Base-by-base conservation (phyloP, 2,329 filamentous ascomycete species). In the Pseudogymnoascus sp. region DNA sequence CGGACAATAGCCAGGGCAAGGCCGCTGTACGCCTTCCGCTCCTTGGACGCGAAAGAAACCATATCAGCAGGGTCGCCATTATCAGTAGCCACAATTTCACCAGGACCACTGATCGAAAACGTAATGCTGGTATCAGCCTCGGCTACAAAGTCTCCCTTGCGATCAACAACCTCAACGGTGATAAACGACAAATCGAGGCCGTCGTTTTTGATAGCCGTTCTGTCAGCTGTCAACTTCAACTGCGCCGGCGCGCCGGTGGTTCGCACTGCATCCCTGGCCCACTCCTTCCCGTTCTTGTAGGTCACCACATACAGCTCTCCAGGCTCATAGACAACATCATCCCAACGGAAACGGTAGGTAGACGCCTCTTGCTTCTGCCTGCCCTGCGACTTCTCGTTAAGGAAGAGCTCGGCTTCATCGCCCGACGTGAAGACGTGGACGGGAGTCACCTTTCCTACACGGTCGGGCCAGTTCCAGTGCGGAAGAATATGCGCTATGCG, bases 391-490 rank as follows among this genome's bases (percentile, higher is more conserved):
- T 74, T 66, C 2, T 77, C 79, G 61, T 83, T 84, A 7, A 84
- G 66, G 64, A 83, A 84, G 1, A 84, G 69, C 71, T 84, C 81
- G 2, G 80, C 82, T 65, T 82, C 79, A 64, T 83, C 79, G 2
- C 72, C 81, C 0, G 77, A 72, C 0, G 79, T 75, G 65, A 82
- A 83, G 0, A 82, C 80, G 65, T 84, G 81, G 0, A 84, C 80
- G 0, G 81, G 81, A 2, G 81, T 84, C 0, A 77, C 72, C 62
- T 76, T 64, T 1, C 79, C 79, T 0, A 74, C 73, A 0, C 80
- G 72, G 11, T 78, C 76, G 0, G 79, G 77, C 80, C 80, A 84
- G n/a, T 74, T 82, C 82, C 82, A 84, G 67, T 84, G 82, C 2
- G 82, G 82, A 0, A 83, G 74, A 14, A 84, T 78, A 66, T 84